Percentiles rank a stretch among this genome's conserved stretches.
phyloP scores from a whole-genome alignment of 1,284 basidiomycete species.

The Mrakiaceae sp. region DNA sequence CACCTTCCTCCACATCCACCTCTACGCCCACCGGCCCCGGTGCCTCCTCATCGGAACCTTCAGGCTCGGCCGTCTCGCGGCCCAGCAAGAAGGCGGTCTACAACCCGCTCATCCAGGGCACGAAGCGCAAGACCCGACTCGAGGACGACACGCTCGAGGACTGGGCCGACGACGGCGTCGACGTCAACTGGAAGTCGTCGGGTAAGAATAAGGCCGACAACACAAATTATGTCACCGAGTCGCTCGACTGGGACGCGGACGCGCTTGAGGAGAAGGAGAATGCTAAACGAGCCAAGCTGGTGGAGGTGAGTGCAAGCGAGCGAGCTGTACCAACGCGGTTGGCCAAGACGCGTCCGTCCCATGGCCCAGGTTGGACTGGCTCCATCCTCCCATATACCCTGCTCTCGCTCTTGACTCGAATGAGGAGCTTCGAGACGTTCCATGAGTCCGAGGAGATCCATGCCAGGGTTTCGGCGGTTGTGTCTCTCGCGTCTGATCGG shows the following conservation, averaged over 20 bases:
- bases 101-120: slow-evolving; percentile 70
- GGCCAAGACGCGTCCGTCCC: too few relatives aligned
- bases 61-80: slow-evolving; percentile 45
- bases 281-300: slow-evolving; percentile 24
- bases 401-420: slow-evolving; percentile 3
- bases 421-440: slow-evolving; percentile 16
- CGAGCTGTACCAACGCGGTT: too few relatives aligned
- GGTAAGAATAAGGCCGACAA: slow-evolving; percentile 24
- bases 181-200: slow-evolving; percentile 43
- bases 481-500: too few relatives aligned
- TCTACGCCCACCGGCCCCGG: slow-evolving; percentile 31
- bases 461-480: not conserved
- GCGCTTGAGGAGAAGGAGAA: slow-evolving; percentile 23
- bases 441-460: not conserved
- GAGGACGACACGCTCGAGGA: slow-evolving; percentile 58
- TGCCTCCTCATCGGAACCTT: slow-evolving; percentile 14
- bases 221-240: slow-evolving; percentile 34
- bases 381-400: not conserved
- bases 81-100: slow-evolving; percentile 54
- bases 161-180: slow-evolving; percentile 44
- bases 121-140: slow-evolving; percentile 55
- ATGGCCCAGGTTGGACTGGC: not conserved
- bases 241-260: slow-evolving; percentile 35
- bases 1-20: slow-evolving; percentile 44
- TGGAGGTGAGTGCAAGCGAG: slow-evolving; percentile 25